Evolutionary conservation across 305 asterid genomes (phyloP).

Genomic region (Ilex paraguariensis): DNA sequence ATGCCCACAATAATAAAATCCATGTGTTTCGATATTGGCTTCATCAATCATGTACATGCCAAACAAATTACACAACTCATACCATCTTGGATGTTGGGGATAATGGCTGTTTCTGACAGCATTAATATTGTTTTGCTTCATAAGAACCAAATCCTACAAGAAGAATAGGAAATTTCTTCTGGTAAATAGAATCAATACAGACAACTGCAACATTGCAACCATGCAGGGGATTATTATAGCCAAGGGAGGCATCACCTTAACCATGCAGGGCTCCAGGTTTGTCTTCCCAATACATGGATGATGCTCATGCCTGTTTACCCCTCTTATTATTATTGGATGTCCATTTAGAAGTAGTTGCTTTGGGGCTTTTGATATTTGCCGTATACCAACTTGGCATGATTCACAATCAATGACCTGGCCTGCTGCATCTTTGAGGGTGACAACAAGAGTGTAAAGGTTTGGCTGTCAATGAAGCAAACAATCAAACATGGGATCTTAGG

Average conservation of each 20-base stretch:
- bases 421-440: slow-evolving; percentile 81
- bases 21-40: slow-evolving; percentile 98
- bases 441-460: slow-evolving; percentile 80
- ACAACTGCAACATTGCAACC: not conserved
- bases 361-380: slow-evolving; percentile 75
- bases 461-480: slow-evolving; percentile 59
- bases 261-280: slow-evolving; percentile 93
- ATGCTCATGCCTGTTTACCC: slow-evolving; percentile 97
- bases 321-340: slow-evolving; percentile 88
- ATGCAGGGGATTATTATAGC: slow-evolving; percentile 10
- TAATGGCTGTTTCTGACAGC: slow-evolving; percentile 98
- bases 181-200: not conserved
- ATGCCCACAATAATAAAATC: slow-evolving; percentile 65
- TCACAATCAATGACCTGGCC: slow-evolving; percentile 80
- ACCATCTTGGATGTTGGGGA: slow-evolving; percentile 97
- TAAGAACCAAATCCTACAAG: slow-evolving; percentile 78
- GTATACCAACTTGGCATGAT: slow-evolving; percentile 91
- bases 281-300: slow-evolving; percentile 99
- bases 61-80: slow-evolving; percentile 92
- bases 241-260: slow-evolving; percentile 54
- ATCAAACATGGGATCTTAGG: too few relatives aligned
- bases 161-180: slow-evolving; percentile 3
- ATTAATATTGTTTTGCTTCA: slow-evolving; percentile 92
- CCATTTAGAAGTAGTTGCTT: slow-evolving; percentile 94
- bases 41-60: slow-evolving; percentile 99